phyloP scores from a whole-genome alignment of 2,329 filamentous ascomycete genomes.

The Diaporthe eres region DNA sequence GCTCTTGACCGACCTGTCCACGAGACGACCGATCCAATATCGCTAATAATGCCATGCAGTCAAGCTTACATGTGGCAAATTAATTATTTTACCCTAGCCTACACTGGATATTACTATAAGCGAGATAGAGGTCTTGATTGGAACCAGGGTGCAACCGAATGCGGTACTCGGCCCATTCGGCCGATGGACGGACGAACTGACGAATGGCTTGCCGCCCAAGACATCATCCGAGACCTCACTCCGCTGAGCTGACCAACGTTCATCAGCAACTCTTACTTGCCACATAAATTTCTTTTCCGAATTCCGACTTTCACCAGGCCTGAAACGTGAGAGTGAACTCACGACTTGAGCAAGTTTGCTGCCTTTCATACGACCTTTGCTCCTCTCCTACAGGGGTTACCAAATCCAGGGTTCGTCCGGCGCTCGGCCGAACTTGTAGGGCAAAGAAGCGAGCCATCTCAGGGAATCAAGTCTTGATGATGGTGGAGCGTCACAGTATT shows the following conservation, averaged over 20 bases:
- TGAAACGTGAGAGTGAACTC: not conserved
- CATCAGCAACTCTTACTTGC: conserved; percentile 8
- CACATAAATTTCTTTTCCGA: conserved; percentile 16
- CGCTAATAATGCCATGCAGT: not conserved
- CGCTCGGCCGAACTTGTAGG: conserved; percentile 38
- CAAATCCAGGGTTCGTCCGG: conserved; percentile 32
- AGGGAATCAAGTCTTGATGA: not conserved
- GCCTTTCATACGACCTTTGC: not conserved
- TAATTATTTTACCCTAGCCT: not conserved
- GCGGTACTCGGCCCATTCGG: conserved; percentile 8
- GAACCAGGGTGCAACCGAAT: not conserved
- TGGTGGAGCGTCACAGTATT: conserved; percentile 26
- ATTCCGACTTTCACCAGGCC: not conserved
- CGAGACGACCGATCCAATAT: not conserved
- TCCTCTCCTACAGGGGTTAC: not conserved
- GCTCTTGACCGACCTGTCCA: not conserved
- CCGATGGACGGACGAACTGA: conserved; percentile 26
- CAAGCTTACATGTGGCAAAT: not conserved
- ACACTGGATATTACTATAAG: not conserved
- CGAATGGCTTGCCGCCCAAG: conserved; percentile 6
- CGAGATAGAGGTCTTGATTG: not conserved
- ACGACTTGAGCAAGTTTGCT: not conserved
- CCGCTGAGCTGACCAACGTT: conserved; percentile 37
- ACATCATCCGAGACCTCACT: conserved; percentile 4
- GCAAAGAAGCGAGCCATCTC: not conserved